Conservation (phyloP, 2,329 filamentous ascomycete species). For the Aureobasidium sp. region DNA sequence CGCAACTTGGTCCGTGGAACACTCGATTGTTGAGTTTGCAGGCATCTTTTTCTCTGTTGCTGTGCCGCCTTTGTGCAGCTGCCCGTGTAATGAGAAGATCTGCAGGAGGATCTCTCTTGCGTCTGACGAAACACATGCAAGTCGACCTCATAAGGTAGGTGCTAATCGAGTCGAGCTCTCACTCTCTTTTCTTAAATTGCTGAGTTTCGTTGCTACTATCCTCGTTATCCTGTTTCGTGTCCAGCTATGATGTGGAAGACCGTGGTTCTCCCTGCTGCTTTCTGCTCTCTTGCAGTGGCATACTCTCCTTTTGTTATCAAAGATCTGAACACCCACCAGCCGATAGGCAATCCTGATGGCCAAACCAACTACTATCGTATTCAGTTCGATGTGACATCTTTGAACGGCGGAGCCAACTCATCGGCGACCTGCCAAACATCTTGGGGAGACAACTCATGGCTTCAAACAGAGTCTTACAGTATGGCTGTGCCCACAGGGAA, state of each 20-base stretch:
- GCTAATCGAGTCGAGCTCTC: background rate
- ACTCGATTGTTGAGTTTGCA: background rate
- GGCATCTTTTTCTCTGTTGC: background rate
- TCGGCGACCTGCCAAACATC: slow-evolving; percentile 16
- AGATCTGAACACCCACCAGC: slow-evolving; percentile 18
- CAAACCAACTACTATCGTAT: slow-evolving; percentile 21
- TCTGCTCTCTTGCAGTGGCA: background rate
- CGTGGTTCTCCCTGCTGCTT: background rate
- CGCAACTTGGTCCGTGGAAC: slow-evolving; percentile 2
- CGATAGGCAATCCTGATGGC: slow-evolving; percentile 19
- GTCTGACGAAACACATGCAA: background rate
- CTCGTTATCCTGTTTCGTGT: background rate
- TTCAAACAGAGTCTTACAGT: slow-evolving; percentile 12
- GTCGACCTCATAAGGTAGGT: background rate
- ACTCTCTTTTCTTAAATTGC: background rate
- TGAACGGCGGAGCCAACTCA: slow-evolving; percentile 12
- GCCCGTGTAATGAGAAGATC: slow-evolving; percentile 1
- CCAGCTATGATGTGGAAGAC: background rate
- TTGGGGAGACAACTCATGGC: slow-evolving; percentile 20
- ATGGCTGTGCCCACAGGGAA: slow-evolving; percentile 16
- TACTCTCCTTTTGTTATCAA: slow-evolving; percentile 11
- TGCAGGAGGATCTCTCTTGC: background rate
- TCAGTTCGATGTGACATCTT: slow-evolving; percentile 17
- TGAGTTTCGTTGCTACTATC: background rate
- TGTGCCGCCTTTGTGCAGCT: background rate